Percentiles rank a stretch among this genome's conserved stretches.
Evolutionary conservation across 768 basidiomycete genomes (phyloP).

Genomic region (Tylopilus rubrobrunneus): DNA sequence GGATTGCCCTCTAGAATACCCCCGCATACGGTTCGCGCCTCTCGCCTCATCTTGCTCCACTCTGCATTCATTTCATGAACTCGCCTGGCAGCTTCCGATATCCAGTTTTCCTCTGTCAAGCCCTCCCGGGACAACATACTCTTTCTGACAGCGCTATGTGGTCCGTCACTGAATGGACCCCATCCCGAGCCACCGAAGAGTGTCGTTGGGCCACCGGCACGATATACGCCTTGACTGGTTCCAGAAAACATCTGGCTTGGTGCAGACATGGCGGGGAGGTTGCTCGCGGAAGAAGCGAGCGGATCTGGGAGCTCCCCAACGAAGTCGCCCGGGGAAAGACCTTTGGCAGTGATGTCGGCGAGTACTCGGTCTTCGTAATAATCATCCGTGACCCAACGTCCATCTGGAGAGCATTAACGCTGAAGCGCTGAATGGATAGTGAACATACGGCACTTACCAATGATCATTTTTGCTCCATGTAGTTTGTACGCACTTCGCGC

Average conservation of each 20-base stretch:
- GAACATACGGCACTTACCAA: constrained; percentile 48
- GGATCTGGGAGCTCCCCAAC: constrained; percentile 84
- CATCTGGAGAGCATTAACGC: constrained; percentile 50
- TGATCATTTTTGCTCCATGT: constrained; percentile 87
- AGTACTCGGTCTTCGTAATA: constrained; percentile 88
- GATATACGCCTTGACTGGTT: constrained; percentile 67
- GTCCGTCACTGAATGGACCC: constrained; percentile 88
- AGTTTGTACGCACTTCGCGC: constrained; percentile 92
- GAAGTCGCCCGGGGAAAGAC: constrained; percentile 75
- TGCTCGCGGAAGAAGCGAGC: constrained; percentile 44
- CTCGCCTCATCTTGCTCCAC: constrained; percentile 57
- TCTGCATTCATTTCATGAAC: constrained; percentile 60
- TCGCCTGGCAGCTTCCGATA: constrained; percentile 71
- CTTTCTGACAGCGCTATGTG: constrained; percentile 80
- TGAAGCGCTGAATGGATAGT: neutral
- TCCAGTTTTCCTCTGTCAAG: constrained; percentile 89
- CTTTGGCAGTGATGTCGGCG: constrained; percentile 74
- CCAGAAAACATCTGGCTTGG: constrained; percentile 37
- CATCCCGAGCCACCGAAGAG: constrained; percentile 81
- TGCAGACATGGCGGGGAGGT: constrained; percentile 36
- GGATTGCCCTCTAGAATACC: constrained; percentile 39
- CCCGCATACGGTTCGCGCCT: constrained; percentile 49
- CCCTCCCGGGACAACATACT: constrained; percentile 75
- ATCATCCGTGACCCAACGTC: constrained; percentile 90
- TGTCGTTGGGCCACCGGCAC: constrained; percentile 89